Percentiles rank a stretch among this genome's conserved stretches.
Evolutionary conservation across 768 basidiomycete genomes (phyloP).

Genomic region (Phlebiopsis gigantea): DNA sequence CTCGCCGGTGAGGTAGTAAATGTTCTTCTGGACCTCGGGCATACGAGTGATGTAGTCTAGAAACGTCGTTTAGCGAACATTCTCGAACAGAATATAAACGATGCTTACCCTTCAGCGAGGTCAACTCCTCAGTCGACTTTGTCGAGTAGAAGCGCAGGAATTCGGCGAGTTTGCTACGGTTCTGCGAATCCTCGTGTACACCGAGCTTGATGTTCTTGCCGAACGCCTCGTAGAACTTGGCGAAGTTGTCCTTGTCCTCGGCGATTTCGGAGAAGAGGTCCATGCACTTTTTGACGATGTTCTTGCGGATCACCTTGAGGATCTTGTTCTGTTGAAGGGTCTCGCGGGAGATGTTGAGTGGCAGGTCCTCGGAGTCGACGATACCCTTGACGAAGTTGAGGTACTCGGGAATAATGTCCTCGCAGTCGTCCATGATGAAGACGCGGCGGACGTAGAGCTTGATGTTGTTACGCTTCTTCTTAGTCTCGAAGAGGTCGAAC

Average conservation of each 20-base stretch:
- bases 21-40: constrained; percentile 97
- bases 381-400: constrained; percentile 99
- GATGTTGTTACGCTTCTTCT: constrained; percentile 99
- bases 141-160: constrained; percentile 99
- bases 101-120: constrained; percentile 82
- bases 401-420: constrained; percentile 98
- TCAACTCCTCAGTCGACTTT: constrained; percentile 85
- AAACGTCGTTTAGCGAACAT: constrained; percentile 1
- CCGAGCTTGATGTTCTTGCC: constrained; percentile 99
- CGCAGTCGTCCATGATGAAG: constrained; percentile 99
- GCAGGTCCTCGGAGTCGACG: constrained; percentile 99
- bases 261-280: constrained; percentile 94
- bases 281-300: constrained; percentile 97
- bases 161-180: constrained; percentile 98
- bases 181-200: constrained; percentile 98
- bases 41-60: constrained; percentile 98
- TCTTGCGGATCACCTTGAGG: constrained; percentile 98
- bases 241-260: constrained; percentile 99
- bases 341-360: constrained; percentile 99
- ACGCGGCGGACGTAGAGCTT: constrained; percentile 99
- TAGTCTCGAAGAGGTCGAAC: constrained; percentile 99
- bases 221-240: constrained; percentile 97
- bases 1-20: constrained; percentile 99
- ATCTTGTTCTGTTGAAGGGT: constrained; percentile 99
- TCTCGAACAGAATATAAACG: background rate